Conservation (phyloP, 148 eudicot genomes). For the Cornus florida region DNA sequence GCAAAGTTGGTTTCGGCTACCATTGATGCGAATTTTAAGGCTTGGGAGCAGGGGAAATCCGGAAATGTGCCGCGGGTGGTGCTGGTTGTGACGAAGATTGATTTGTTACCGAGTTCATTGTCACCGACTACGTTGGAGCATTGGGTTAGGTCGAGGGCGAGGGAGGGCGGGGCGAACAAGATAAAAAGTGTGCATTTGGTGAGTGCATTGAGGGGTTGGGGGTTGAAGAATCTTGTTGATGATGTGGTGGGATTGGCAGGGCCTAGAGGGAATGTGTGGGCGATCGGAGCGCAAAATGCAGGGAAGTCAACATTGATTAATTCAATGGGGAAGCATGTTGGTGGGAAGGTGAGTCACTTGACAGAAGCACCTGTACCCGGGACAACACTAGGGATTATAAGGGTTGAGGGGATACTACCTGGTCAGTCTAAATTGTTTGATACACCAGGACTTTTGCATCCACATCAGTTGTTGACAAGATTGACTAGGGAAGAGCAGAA, state of each 20-base stretch:
- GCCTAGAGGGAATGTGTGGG: conserved; percentile 91
- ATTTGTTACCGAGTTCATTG: conserved; percentile 63
- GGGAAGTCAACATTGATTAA: conserved; percentile 94
- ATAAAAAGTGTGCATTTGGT: conserved; percentile 87
- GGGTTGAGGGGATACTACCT: conserved; percentile 82
- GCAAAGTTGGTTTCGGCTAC: conserved; percentile 67
- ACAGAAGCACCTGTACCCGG: conserved; percentile 98
- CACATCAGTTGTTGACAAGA: conserved; percentile 79
- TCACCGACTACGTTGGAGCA: conserved; percentile 83
- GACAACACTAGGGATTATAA: conserved; percentile 85
- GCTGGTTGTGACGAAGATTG: conserved; percentile 85
- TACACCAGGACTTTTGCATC: conserved; percentile 92
- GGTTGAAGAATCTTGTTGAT: conserved; percentile 75
- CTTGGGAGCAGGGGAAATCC: conserved; percentile 91
- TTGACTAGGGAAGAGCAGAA: conserved; percentile 86
- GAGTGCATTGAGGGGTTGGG: conserved; percentile 87
- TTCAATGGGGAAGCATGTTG: conserved; percentile 72
- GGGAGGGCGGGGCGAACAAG: conserved; percentile 79
- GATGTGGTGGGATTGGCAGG: conserved; percentile 85
- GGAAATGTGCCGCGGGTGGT: conserved; percentile 90
- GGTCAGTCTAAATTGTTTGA: conserved; percentile 84
- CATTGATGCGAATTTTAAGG: conserved; percentile 57
- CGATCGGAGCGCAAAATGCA: conserved; percentile 93
- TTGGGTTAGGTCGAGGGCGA: conserved; percentile 89
- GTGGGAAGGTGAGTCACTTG: conserved; percentile 53